Conservation (phyloP, 2,329 filamentous ascomycete species). For the Teratosphaeria viscida region DNA sequence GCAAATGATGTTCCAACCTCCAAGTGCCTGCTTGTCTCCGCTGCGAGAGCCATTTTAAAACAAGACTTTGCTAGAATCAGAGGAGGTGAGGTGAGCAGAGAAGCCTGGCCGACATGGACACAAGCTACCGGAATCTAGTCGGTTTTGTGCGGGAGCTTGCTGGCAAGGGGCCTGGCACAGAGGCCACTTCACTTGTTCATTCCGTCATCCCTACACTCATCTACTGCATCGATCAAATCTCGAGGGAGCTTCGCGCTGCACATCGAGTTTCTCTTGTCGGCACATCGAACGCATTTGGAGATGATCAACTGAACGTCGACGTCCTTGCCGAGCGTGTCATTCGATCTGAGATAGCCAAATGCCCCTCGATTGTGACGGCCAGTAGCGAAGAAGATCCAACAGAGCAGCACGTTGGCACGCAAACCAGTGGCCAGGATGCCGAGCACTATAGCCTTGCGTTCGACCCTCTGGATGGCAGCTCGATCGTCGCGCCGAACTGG, state of each 20-base stretch:
- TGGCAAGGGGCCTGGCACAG: background rate
- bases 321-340: background rate
- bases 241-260: background rate
- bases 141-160: background rate
- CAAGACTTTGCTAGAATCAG: background rate
- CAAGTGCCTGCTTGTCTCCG: too few relatives aligned
- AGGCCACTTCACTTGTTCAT: background rate
- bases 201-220: background rate
- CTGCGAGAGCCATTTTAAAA: background rate
- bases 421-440: background rate
- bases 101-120: background rate
- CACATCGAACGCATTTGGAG: background rate
- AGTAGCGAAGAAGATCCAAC: background rate
- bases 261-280: background rate
- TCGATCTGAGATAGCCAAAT: background rate
- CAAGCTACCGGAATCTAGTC: background rate
- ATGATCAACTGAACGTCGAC: background rate
- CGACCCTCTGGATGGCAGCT: background rate
- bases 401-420: background rate
- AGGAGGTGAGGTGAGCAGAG: background rate
- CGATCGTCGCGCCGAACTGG: background rate
- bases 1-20: too few relatives aligned
- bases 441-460: background rate
- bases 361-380: background rate
- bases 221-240: background rate